Percentiles rank a stretch among this genome's conserved stretches.
Evolutionary conservation across 371 early-diverging fungal species (phyloP).

Genomic region (Mortierella sp.): DNA sequence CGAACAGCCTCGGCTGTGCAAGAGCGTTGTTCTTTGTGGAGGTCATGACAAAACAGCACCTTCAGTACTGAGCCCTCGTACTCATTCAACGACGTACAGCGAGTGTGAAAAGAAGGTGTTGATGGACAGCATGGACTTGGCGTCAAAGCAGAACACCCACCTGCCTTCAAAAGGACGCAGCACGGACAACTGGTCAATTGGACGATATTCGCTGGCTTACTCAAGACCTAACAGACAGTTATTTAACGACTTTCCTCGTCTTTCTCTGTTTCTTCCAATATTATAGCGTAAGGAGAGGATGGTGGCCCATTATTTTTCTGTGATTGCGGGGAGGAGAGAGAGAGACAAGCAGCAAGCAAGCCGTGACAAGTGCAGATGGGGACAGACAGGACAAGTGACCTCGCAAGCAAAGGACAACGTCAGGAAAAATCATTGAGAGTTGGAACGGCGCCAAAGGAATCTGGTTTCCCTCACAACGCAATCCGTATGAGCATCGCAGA

Average conservation of each 20-base stretch:
- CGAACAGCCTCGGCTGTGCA: neutral
- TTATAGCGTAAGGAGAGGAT: neutral
- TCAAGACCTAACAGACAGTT: neutral
- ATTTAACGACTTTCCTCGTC: neutral
- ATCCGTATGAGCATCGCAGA: too few relatives aligned
- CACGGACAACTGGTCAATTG: neutral
- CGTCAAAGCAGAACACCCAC: neutral
- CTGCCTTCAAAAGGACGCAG: neutral
- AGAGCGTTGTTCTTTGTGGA: neutral
- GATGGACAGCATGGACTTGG: neutral
- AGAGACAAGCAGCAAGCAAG: neutral
- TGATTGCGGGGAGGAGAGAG: neutral
- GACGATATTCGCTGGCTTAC: neutral
- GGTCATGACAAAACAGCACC: neutral
- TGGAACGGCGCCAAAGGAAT: neutral
- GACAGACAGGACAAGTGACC: slow-evolving; percentile 9
- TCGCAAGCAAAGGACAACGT: neutral
- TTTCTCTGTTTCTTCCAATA: neutral
- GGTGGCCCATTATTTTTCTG: neutral
- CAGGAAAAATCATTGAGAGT: slow-evolving; percentile 11
- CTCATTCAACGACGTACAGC: neutral
- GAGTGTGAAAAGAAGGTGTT: neutral
- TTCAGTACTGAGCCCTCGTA: neutral
- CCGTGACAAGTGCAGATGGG: slow-evolving; percentile 13
- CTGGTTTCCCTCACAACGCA: neutral